Evolutionary conservation across 106 monocot genomes (phyloP).

Genomic region (Gastrodia elata): DNA sequence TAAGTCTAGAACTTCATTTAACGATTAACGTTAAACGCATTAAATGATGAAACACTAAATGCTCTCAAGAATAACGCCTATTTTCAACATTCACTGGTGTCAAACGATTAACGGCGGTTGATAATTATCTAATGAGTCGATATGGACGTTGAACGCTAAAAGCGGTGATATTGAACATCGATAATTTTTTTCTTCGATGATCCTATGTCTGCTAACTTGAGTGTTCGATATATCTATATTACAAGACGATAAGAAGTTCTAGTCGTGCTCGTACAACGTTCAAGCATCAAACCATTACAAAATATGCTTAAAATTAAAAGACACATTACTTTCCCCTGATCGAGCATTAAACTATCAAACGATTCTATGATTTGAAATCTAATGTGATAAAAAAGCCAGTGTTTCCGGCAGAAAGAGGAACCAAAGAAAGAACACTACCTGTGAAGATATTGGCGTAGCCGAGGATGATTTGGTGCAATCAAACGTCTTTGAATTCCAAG

Average conservation of each 20-base stretch:
- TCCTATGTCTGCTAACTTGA: not conserved
- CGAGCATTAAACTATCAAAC: not conserved
- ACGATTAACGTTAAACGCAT: too few species aligned
- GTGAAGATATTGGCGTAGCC: constrained; percentile 32
- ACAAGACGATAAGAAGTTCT: not conserved
- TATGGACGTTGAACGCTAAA: too few species aligned
- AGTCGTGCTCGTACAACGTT: not conserved
- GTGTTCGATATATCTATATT: not conserved
- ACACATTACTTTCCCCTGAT: not conserved
- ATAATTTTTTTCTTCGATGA: too few species aligned
- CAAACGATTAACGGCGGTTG: too few species aligned
- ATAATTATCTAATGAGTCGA: too few species aligned
- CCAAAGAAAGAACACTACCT: constrained; percentile 15
- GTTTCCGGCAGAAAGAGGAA: not conserved
- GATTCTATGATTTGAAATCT: too few species aligned
- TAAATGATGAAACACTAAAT: too few species aligned
- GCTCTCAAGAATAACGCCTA: too few species aligned
- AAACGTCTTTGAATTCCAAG: constrained; percentile 47
- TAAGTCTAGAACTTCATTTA: too few species aligned
- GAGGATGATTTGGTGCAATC: constrained; percentile 26
- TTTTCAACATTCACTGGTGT: too few species aligned
- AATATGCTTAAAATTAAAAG: not conserved
- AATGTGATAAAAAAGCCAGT: not conserved
- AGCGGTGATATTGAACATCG: too few species aligned
- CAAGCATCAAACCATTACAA: not conserved